A percentile compares a stretch with the other conserved stretches of the same genome.
Conservation (phyloP, 2,329 filamentous ascomycete genomes). For the Ascochyta koolunga region DNA sequence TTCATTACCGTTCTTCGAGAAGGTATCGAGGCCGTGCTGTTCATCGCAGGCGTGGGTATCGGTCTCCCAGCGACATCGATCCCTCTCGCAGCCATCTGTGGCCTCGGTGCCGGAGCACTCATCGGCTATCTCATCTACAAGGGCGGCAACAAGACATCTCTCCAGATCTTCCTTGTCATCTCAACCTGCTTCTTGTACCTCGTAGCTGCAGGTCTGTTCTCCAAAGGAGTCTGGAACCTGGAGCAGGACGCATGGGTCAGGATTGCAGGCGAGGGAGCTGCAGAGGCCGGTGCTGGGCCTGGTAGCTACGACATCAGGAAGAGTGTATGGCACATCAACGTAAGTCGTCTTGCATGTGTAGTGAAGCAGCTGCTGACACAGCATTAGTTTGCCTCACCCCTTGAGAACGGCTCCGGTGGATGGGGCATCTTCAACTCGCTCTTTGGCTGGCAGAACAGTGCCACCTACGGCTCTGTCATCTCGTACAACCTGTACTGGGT, state of each 20-base stretch:
- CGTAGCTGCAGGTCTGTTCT: conserved; percentile 82
- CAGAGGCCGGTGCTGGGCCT: conserved; percentile 68
- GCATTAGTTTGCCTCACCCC: conserved; percentile 74
- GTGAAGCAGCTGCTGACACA: conserved; percentile 4
- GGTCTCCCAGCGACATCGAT: conserved; percentile 76
- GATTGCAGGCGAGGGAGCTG: conserved; percentile 66
- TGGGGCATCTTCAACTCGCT: conserved; percentile 90
- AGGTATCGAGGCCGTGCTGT: conserved; percentile 84
- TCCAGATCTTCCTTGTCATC: conserved; percentile 79
- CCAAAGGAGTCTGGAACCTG: conserved; percentile 75
- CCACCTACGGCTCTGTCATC: conserved; percentile 84
- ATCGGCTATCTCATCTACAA: conserved; percentile 80
- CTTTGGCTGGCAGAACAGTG: conserved; percentile 86
- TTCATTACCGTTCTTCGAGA: conserved; percentile 89
- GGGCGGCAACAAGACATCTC: conserved; percentile 67
- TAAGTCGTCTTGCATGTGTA: conserved; percentile 49
- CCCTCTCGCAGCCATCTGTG: conserved; percentile 76
- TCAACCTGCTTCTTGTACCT: conserved; percentile 86
- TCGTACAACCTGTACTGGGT: conserved; percentile 91
- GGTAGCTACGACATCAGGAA: conserved; percentile 80
- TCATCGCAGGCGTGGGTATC: conserved; percentile 83
- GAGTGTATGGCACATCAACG: conserved; percentile 83
- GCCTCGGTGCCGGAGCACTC: conserved; percentile 68
- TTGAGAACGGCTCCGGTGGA: conserved; percentile 73
- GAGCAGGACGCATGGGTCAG: conserved; percentile 73